Evolutionary conservation across 2,329 filamentous ascomycete species (phyloP).

Genomic region (Clonostachys rhizophaga): DNA sequence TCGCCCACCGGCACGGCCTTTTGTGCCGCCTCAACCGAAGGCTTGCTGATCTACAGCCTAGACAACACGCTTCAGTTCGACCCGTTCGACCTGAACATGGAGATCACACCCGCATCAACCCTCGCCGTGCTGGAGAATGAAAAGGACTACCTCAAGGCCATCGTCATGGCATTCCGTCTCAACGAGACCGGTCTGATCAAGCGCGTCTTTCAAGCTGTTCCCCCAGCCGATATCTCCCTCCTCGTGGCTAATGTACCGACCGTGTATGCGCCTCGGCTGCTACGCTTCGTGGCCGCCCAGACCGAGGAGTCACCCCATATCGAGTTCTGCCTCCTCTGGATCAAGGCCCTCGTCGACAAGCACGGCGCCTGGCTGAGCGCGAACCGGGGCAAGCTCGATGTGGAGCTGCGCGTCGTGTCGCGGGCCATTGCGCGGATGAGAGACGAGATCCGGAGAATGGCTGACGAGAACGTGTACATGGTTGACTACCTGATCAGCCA

Average conservation of each 20-base stretch:
- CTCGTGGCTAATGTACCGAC: conserved; percentile 75
- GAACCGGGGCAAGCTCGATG: conserved; percentile 71
- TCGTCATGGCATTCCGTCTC: conserved; percentile 96
- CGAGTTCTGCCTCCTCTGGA: conserved; percentile 92
- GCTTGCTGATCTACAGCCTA: conserved; percentile 86
- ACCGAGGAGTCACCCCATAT: conserved; percentile 89
- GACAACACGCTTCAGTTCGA: conserved; percentile 85
- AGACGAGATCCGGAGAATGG: conserved; percentile 75
- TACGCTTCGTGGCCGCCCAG: conserved; percentile 84
- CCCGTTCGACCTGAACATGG: conserved; percentile 92
- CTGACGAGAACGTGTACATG: conserved; percentile 85
- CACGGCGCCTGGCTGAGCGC: conserved; percentile 85
- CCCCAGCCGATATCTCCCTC: conserved; percentile 67
- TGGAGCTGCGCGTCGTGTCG: conserved; percentile 79
- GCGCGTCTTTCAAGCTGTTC: conserved; percentile 80
- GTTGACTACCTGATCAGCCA: conserved; percentile 74
- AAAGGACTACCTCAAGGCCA: conserved; percentile 80
- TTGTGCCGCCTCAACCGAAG: conserved; percentile 92
- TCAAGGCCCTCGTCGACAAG: conserved; percentile 73
- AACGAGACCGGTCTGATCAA: conserved; percentile 81
- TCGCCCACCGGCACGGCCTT: conserved; percentile 86
- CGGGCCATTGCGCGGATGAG: conserved; percentile 77
- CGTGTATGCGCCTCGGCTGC: conserved; percentile 79
- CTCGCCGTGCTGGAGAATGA: conserved; percentile 63
- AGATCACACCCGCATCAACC: conserved; percentile 84